These are phyloP conservation scores for Neoarthrinium moseri DNA, from an alignment of 2,329 filamentous ascomycete genomes.

Conservation along the genomic window DNA sequence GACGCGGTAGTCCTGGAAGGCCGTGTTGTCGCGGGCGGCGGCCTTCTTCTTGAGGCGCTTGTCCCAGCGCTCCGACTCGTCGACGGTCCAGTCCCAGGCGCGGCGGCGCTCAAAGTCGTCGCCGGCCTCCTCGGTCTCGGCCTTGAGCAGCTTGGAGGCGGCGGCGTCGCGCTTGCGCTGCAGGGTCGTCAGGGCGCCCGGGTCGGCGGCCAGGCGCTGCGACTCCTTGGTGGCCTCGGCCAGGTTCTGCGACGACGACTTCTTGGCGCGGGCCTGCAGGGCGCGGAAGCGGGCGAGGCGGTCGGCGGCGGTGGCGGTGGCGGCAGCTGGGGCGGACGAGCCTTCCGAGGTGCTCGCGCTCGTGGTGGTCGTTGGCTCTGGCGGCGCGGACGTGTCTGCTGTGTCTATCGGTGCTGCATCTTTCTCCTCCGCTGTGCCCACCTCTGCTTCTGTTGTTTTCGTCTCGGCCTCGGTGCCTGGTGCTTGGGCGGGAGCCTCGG, in stretches of 20 bases:
- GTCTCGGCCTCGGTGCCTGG: not conserved
- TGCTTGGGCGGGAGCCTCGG: slow-evolving; percentile 13
- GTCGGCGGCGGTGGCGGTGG: slow-evolving; percentile 54
- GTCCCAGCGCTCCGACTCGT: slow-evolving; percentile 94
- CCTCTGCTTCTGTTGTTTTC: slow-evolving; percentile 14
- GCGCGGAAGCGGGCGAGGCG: slow-evolving; percentile 83
- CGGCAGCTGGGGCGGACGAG: slow-evolving; percentile 1
- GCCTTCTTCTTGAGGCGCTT: slow-evolving; percentile 84
- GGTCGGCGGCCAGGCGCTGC: slow-evolving; percentile 75
- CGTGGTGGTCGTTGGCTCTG: not conserved
- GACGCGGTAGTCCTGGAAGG: slow-evolving; percentile 84
- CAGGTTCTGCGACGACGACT: slow-evolving; percentile 70
- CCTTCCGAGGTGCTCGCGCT: not conserved
- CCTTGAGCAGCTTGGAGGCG: slow-evolving; percentile 88
- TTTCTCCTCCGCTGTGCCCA: slow-evolving; percentile 18
- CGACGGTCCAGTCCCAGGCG: slow-evolving; percentile 97
- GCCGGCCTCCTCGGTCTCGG: slow-evolving; percentile 79
- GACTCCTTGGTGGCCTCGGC: slow-evolving; percentile 83
- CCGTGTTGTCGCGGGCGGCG: slow-evolving; percentile 76
- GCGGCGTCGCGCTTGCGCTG: slow-evolving; percentile 84
- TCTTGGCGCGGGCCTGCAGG: slow-evolving; percentile 77
- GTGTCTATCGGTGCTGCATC: slow-evolving; percentile 18
- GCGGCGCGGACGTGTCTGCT: slow-evolving; percentile 10
- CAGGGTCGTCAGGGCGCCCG: slow-evolving; percentile 73
- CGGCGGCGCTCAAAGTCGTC: slow-evolving; percentile 97